phyloP scores from a whole-genome alignment of 805 yeast species.

The Cyberlindnera samutprakarnensis region DNA sequence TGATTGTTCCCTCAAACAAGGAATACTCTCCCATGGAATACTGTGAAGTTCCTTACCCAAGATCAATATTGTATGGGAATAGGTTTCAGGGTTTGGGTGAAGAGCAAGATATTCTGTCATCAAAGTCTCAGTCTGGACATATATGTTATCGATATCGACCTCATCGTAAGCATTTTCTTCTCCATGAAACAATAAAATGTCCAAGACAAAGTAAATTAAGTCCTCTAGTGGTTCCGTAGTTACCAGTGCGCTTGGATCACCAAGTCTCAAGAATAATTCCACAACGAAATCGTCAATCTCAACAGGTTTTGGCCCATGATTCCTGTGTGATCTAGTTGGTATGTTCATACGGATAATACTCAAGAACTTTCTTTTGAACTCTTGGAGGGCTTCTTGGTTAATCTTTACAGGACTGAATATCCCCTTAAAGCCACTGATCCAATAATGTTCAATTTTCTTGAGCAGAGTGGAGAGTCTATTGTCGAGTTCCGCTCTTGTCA shows the following conservation, averaged over 20 bases:
- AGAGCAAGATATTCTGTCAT: constrained; percentile 27
- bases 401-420: constrained; percentile 38
- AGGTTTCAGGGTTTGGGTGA: constrained; percentile 7
- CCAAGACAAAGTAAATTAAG: constrained; percentile 53
- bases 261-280: constrained; percentile 43
- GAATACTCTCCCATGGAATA: constrained; percentile 88
- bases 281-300: constrained; percentile 39
- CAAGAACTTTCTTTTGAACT: constrained; percentile 32
- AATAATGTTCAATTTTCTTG: constrained; percentile 46
- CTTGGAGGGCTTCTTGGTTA: constrained; percentile 19
- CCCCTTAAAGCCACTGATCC: constrained; percentile 77
- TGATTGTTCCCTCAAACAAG: constrained; percentile 44
- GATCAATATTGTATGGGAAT: constrained; percentile 58
- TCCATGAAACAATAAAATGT: constrained; percentile 54
- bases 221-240: constrained; percentile 47
- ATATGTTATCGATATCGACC: constrained; percentile 49
- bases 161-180: constrained; percentile 60
- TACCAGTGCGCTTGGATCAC: constrained; percentile 26
- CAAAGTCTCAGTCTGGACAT: constrained; percentile 42
- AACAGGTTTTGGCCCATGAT: constrained; percentile 18
- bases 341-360: constrained; percentile 35
- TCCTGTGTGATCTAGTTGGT: constrained; percentile 40
- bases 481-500: constrained; percentile 55
- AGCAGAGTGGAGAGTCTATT: constrained; percentile 44
- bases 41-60: constrained; percentile 57